phyloP scores from a whole-genome alignment of 2,329 filamentous ascomycete genomes.

The Talaromyces pinophilus region DNA sequence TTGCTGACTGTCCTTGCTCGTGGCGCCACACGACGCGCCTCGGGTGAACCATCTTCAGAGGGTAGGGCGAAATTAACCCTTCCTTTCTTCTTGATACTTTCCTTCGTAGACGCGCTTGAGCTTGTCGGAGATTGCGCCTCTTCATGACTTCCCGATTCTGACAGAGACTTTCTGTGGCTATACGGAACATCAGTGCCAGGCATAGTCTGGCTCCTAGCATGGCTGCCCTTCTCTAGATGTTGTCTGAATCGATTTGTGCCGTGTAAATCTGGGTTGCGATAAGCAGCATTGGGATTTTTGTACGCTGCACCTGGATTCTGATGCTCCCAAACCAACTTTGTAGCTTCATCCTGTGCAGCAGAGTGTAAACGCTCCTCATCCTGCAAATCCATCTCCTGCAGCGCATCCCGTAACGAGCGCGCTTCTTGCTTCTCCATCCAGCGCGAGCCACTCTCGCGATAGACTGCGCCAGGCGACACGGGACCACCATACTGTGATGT shows the following conservation, averaged over 20 bases:
- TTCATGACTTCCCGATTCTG: constrained; percentile 26
- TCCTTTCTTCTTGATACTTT: constrained; percentile 20
- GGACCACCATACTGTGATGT: constrained; percentile 33
- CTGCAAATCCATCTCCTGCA: constrained; percentile 60
- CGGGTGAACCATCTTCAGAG: constrained; percentile 30
- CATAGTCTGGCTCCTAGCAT: constrained; percentile 46
- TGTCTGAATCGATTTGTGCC: constrained; percentile 40
- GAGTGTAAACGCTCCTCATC: constrained; percentile 57
- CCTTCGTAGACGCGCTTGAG: constrained; percentile 12
- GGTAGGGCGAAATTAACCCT: constrained; percentile 44
- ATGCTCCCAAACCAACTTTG: constrained; percentile 65
- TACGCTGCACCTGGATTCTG: constrained; percentile 55
- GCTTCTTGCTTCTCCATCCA: constrained; percentile 62
- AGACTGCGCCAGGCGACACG: constrained; percentile 46
- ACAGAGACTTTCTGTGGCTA: constrained; percentile 19
- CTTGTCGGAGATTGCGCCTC: constrained; percentile 17
- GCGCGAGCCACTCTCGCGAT: constrained; percentile 57
- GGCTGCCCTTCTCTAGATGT: constrained; percentile 47
- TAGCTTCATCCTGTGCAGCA: constrained; percentile 63
- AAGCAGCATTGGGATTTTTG: constrained; percentile 51
- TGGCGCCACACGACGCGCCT: constrained; percentile 24
- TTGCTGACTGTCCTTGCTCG: constrained; percentile 38
- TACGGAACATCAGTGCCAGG: background rate
- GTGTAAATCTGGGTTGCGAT: constrained; percentile 47
- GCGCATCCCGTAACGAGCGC: constrained; percentile 56